Evolutionary conservation across 495 filamentous ascomycete species (phyloP), one percentile per base, ranked within the genome.

Genomic region (Xylaria longipes): DNA sequence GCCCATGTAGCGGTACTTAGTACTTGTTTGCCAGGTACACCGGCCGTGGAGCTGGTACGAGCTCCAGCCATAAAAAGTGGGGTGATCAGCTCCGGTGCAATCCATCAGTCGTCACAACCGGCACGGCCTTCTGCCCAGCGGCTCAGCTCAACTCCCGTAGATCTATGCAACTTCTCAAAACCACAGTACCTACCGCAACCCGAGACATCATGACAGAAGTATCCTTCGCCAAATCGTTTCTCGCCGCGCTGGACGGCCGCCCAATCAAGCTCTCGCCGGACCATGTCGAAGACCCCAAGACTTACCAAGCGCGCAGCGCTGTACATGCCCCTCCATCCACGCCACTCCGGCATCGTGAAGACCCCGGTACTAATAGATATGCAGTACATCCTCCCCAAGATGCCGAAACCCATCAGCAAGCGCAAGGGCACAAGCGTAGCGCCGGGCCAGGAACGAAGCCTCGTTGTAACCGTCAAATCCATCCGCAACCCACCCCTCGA

Each of bases 221-320:
- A 58, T 80, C 87, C 64, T 99, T 97, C 80, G 89, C 93, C 71
- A 94, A 93, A 80, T 84, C 89, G 60, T 97, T 95, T 83, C 91
- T 99, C 73, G 84, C 91, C 25, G 85, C 87, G 25, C 88, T 98
- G 62, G 93, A 95, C 83, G 85, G 89, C 43, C 89, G 90, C 69
- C 91, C 93, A 11, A 79, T 90, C 75, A 95, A 94, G 82, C 87
- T 97, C 62, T 87, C 89, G 14, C 82, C 91, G 71, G 94, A 97
- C 81, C 90, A 97, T 89, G 89, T 95, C 82, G 90, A 93, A 79
- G 93, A 97, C 77, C 88, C 93, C 41, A 90, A 89, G 75, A 89
- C 85, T 70, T 90, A 94, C 76, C 89, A 91, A 20, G 82, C 90
- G 39, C 88, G 89, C 65, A 83, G 86, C 41, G 90, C 93, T 43